Evolutionary conservation across 2,329 filamentous ascomycete species (phyloP), one percentile per base, ranked within the genome.

Genomic region (Microdochium paspali): DNA sequence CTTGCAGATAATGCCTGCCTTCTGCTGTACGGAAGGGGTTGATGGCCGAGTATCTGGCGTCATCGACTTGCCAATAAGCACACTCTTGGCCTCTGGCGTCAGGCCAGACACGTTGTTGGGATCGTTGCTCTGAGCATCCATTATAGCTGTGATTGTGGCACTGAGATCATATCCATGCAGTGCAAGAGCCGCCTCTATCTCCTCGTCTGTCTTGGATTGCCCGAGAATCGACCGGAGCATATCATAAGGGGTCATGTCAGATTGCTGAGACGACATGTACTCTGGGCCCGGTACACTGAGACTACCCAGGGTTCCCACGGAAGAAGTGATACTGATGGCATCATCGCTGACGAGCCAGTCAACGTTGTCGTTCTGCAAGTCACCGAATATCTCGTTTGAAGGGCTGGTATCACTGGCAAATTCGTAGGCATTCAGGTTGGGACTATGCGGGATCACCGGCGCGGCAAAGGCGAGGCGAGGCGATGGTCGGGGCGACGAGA

Each of bases 241-340:
- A 62, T 98, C 93, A 66, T 96, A 95, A 1, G 93, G 91, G 49
- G 88, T 94, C 91, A 98, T 97, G 60, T 97, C 90, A 48, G 82
- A 80, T 59, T 86, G 85, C 61, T 84, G 79, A 45, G 76, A 69
- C 26, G 76, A 72, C 1, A 77, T 75, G 56, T 80, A 96, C 63
- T 96, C 90, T 23, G 90, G 85, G 4, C 88, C 88, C 13, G 85
- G 85, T 40, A 82, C 84, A 59, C 89, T 90, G 50, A 91, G 75
- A 28, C 79, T 82, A 54, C 83, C 89, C 15, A 85, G 74, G 10
- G 78, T 80, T 30, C 80, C 76, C 35, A 79, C 67, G 7, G 84
- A 87, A 23, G 90, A 95, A 23, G 88, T 84, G 49, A 90, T 79
- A 56, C 85, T 90, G 58, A 84, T 86, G 47, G 80, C 82, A 58